Percentiles rank a stretch among this genome's conserved stretches.
These are phyloP conservation scores for Claviceps quebecensis DNA, from an alignment of 2,329 filamentous ascomycete genomes.

Conservation along the genomic window DNA sequence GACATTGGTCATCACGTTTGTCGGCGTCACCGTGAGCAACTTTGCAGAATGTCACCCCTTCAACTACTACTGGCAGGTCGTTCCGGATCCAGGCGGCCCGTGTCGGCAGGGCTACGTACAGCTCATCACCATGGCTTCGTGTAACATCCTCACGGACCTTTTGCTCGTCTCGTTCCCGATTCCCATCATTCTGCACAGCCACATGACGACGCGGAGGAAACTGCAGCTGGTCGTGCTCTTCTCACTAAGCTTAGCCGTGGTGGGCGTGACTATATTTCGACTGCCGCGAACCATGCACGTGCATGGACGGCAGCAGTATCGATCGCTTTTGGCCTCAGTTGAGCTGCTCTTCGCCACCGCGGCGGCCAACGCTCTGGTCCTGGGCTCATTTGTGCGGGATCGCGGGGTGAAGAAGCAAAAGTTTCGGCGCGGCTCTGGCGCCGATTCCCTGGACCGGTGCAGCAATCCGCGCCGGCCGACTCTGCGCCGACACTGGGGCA, in stretches of 20 bases:
- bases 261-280: constrained; percentile 67
- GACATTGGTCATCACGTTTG: constrained; percentile 64
- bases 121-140: constrained; percentile 76
- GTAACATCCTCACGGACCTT: constrained; percentile 79
- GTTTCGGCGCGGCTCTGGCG: constrained; percentile 52
- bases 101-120: constrained; percentile 83
- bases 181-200: constrained; percentile 68
- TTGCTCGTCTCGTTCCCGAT: constrained; percentile 80
- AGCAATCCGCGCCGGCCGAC: constrained; percentile 29
- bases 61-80: constrained; percentile 61
- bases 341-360: constrained; percentile 81
- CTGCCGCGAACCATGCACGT: constrained; percentile 62
- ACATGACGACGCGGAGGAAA: constrained; percentile 66
- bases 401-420: constrained; percentile 80
- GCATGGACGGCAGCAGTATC: constrained; percentile 67
- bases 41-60: constrained; percentile 73
- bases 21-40: constrained; percentile 68
- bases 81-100: constrained; percentile 71
- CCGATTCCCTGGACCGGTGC: constrained; percentile 45
- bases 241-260: constrained; percentile 66
- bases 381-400: constrained; percentile 87
- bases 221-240: constrained; percentile 68
- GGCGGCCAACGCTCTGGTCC: constrained; percentile 75
- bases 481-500: constrained; percentile 60
- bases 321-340: constrained; percentile 76